phyloP scores from a whole-genome alignment of 495 filamentous ascomycete genomes.

The Hamigera avellanea region DNA sequence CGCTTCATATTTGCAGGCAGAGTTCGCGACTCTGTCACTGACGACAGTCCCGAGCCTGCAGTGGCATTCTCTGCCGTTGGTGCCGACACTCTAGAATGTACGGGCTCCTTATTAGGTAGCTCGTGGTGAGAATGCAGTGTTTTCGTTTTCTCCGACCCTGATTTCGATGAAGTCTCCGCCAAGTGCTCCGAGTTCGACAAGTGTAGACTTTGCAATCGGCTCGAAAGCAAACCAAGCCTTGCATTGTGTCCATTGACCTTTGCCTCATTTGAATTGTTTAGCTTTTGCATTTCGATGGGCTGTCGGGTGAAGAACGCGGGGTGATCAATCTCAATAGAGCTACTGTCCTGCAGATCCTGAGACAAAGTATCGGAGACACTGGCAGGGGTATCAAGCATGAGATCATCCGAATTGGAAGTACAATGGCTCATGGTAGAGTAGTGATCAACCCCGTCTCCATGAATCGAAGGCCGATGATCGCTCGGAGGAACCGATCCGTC shows the following conservation, averaged over 20 bases:
- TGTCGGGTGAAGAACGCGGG: constrained; percentile 15
- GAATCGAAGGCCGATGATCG: constrained; percentile 17
- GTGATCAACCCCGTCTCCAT: constrained; percentile 18
- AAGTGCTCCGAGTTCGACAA: constrained; percentile 25
- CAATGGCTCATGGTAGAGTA: constrained; percentile 22
- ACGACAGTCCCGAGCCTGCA: constrained; percentile 6
- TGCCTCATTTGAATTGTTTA: constrained; percentile 6
- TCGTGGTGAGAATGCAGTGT: constrained; percentile 13
- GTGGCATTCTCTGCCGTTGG: constrained; percentile 20
- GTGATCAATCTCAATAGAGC: constrained; percentile 27
- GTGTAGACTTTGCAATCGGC: constrained; percentile 27
- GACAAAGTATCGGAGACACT: constrained; percentile 32
- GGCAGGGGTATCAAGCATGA: constrained; percentile 28
- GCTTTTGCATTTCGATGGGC: constrained; percentile 16
- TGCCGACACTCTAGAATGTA: constrained; percentile 19
- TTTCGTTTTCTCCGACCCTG: constrained; percentile 20
- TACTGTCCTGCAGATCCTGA: constrained; percentile 27
- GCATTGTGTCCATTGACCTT: constrained; percentile 10
- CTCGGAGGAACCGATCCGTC: constrained; percentile 32
- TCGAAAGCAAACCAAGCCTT: constrained; percentile 24
- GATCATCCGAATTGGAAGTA: constrained; percentile 31
- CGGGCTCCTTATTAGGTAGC: constrained; percentile 14
- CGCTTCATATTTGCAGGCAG: constrained; percentile 20
- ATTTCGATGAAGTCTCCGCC: constrained; percentile 14
- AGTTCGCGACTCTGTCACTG: constrained; percentile 12